phyloP scores from a whole-genome alignment of 495 filamentous ascomycete species.

The Talaromyces thailandensis region DNA sequence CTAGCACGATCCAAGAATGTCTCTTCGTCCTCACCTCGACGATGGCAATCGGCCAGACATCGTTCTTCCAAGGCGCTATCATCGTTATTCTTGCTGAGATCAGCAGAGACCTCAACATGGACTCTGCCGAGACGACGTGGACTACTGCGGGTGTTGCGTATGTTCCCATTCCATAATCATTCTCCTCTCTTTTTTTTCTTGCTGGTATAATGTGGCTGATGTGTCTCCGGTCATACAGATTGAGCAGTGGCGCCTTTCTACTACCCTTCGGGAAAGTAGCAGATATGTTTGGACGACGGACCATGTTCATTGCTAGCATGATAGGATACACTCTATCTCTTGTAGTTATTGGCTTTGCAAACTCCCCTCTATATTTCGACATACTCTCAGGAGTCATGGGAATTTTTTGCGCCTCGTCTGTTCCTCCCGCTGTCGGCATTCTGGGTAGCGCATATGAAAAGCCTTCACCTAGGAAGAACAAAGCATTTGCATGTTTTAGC shows the following conservation, averaged over 20 bases:
- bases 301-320: slow-evolving; percentile 58
- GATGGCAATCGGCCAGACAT: slow-evolving; percentile 56
- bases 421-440: slow-evolving; percentile 58
- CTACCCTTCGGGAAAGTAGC: slow-evolving; percentile 65
- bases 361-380: slow-evolving; percentile 53
- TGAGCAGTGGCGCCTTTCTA: slow-evolving; percentile 63
- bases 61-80: slow-evolving; percentile 49
- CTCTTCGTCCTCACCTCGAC: slow-evolving; percentile 61
- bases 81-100: slow-evolving; percentile 58
- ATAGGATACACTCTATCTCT: slow-evolving; percentile 51
- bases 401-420: slow-evolving; percentile 50
- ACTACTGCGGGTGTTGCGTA: slow-evolving; percentile 55
- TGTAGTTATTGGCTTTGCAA: slow-evolving; percentile 52
- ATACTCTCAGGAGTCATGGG: slow-evolving; percentile 56
- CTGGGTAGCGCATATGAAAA: slow-evolving; percentile 55
- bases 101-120: slow-evolving; percentile 54
- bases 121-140: slow-evolving; percentile 62
- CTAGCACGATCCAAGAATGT: slow-evolving; percentile 52
- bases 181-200: not conserved
- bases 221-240: slow-evolving; percentile 21
- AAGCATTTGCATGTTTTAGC: slow-evolving; percentile 57
- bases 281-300: slow-evolving; percentile 65
- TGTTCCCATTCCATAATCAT: slow-evolving; percentile 11
- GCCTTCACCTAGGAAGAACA: slow-evolving; percentile 56
- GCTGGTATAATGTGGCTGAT: not conserved